These are phyloP conservation scores for Saccharomycodes ludwigii DNA, from an alignment of 805 yeast genomes.

Conservation along the genomic window DNA sequence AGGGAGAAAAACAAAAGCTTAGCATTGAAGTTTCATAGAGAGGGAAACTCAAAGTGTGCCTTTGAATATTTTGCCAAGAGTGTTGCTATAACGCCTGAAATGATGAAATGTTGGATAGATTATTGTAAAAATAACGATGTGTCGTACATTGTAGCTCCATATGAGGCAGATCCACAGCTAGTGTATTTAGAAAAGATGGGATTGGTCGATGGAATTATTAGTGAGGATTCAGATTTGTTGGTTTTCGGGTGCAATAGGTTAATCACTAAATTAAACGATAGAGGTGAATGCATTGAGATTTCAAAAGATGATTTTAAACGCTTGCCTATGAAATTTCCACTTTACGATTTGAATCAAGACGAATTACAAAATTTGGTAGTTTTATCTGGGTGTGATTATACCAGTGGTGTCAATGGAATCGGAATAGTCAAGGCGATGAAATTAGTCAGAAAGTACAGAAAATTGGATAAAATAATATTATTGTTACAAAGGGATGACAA, in stretches of 20 bases:
- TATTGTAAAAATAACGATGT: constrained; percentile 47
- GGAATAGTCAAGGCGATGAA: constrained; percentile 71
- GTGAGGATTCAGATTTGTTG: constrained; percentile 89
- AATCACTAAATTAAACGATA: constrained; percentile 71
- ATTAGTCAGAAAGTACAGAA: constrained; percentile 37
- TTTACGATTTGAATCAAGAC: constrained; percentile 37
- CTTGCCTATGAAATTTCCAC: constrained; percentile 34
- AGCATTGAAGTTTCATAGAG: constrained; percentile 38
- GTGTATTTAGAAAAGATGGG: constrained; percentile 73
- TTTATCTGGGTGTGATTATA: constrained; percentile 93
- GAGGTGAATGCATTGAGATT: constrained; percentile 59
- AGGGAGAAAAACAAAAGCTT: constrained; percentile 45
- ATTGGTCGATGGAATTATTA: constrained; percentile 69
- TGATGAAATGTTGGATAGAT: constrained; percentile 80
- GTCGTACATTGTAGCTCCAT: constrained; percentile 85
- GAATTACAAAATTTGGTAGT: constrained; percentile 71
- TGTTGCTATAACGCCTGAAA: constrained; percentile 76
- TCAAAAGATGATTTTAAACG: constrained; percentile 39
- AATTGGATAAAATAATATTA: constrained; percentile 43
- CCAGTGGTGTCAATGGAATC: constrained; percentile 69
- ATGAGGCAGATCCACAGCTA: constrained; percentile 96
- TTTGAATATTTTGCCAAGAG: constrained; percentile 61
- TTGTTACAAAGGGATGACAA: constrained; percentile 53
- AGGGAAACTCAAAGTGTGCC: constrained; percentile 51
- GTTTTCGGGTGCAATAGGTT: constrained; percentile 73